Conservation (phyloP, 2,329 filamentous ascomycete species). For the Blastomyces parvus region DNA sequence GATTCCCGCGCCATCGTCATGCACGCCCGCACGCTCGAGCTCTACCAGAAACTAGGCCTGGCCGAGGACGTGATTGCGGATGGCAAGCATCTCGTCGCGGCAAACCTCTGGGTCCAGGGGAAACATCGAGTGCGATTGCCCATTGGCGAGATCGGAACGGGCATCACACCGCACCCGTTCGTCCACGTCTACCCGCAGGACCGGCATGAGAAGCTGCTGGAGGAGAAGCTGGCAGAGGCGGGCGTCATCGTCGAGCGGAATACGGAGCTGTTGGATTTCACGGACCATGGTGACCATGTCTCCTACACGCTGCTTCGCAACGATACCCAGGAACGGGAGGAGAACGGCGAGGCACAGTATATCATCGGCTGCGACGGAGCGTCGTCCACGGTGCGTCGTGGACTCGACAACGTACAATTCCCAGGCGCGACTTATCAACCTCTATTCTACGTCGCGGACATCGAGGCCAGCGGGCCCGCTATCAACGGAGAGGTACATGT, state of each 20-base stretch:
- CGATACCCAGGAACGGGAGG: not conserved
- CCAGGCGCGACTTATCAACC: conserved; percentile 37
- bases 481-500: conserved; percentile 27
- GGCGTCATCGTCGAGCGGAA: conserved; percentile 24
- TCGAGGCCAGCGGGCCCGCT: conserved; percentile 25
- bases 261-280: conserved; percentile 21
- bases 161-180: conserved; percentile 26
- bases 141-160: conserved; percentile 19
- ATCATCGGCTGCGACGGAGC: conserved; percentile 61
- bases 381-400: conserved; percentile 53
- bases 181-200: conserved; percentile 24
- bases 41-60: conserved; percentile 40
- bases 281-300: conserved; percentile 19
- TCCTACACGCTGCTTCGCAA: conserved; percentile 5
- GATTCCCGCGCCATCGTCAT: conserved; percentile 36
- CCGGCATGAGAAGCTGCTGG: conserved; percentile 23
- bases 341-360: conserved; percentile 16
- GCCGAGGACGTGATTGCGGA: conserved; percentile 28
- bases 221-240: conserved; percentile 20
- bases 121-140: conserved; percentile 19
- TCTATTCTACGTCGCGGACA: conserved; percentile 39
- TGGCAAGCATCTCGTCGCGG: conserved; percentile 32
- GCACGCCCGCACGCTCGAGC: conserved; percentile 43
- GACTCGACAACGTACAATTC: conserved; percentile 30
- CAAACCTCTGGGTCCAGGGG: conserved; percentile 29